phyloP scores from a whole-genome alignment of 2,329 filamentous ascomycete species.

The Apiospora koreana region DNA sequence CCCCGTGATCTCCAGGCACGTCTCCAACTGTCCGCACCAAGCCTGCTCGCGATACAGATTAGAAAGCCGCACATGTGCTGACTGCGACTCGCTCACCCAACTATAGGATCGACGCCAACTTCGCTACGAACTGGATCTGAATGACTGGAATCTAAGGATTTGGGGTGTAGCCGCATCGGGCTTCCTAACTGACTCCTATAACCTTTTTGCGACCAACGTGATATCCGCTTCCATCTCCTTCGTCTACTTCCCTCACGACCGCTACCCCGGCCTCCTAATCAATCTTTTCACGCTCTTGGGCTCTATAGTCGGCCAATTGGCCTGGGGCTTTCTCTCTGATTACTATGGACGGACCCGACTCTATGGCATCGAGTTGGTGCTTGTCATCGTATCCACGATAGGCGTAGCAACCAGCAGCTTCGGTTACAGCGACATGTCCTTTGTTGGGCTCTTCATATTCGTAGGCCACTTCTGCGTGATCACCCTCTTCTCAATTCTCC shows the following conservation, averaged over 20 bases:
- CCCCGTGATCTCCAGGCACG: constrained; percentile 49
- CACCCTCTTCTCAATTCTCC: not conserved
- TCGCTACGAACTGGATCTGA: constrained; percentile 54
- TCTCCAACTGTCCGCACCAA: constrained; percentile 11
- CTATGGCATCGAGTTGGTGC: constrained; percentile 57
- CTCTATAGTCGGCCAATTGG: constrained; percentile 53
- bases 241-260: constrained; percentile 51
- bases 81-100: constrained; percentile 11
- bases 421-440: constrained; percentile 51
- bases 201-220: constrained; percentile 56
- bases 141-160: constrained; percentile 55
- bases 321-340: constrained; percentile 56
- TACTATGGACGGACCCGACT: constrained; percentile 55
- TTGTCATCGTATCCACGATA: constrained; percentile 59
- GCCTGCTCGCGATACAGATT: not conserved
- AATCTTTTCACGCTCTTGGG: constrained; percentile 55
- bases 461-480: constrained; percentile 26
- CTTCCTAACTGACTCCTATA: constrained; percentile 56
- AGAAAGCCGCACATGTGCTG: constrained; percentile 7
- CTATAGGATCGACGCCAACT: constrained; percentile 51
- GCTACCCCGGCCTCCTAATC: constrained; percentile 41
- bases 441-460: constrained; percentile 52
- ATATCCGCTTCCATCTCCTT: constrained; percentile 54
- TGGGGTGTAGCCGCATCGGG: constrained; percentile 57
- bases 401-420: constrained; percentile 54